phyloP scores from a whole-genome alignment of 1,139 yeast genomes.

The Geotrichum aggregatum region DNA sequence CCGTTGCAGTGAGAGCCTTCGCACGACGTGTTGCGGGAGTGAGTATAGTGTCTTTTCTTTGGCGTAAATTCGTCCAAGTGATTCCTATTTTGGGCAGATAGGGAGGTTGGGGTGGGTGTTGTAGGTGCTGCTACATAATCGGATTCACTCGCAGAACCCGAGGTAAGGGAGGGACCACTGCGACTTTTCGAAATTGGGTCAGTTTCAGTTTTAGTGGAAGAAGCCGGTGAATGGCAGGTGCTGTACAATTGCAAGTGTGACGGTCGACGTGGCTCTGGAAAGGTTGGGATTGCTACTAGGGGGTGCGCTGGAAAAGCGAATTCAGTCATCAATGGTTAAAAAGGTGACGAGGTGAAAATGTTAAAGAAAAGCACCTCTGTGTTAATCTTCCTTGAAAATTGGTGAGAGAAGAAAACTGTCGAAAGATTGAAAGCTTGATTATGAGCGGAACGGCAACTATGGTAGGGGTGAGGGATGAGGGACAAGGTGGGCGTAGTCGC shows the following conservation, averaged over 20 bases:
- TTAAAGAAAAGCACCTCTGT: neutral
- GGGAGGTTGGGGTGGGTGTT: slow-evolving; percentile 1
- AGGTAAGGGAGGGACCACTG: neutral
- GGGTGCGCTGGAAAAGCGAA: too few relatives aligned
- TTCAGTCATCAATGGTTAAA: too few relatives aligned
- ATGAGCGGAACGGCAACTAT: too few relatives aligned
- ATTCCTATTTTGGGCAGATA: neutral
- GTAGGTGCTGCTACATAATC: neutral
- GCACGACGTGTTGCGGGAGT: neutral
- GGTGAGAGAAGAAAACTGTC: too few relatives aligned
- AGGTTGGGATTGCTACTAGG: too few relatives aligned
- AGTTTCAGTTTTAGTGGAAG: too few relatives aligned
- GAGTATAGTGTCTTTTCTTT: neutral
- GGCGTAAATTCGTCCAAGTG: neutral
- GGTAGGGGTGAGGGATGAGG: neutral
- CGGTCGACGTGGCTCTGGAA: too few relatives aligned
- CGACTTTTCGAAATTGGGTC: neutral
- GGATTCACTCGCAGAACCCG: neutral
- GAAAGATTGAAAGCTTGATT: too few relatives aligned
- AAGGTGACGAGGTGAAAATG: too few relatives aligned
- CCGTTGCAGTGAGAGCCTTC: slow-evolving; percentile 1
- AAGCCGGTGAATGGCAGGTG: too few relatives aligned
- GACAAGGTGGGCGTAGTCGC: neutral
- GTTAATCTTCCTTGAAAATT: too few relatives aligned
- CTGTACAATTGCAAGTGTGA: too few relatives aligned